Evolutionary conservation across 192 early-diverging fungal species (phyloP).

Genomic region (Dissophora globulifera): DNA sequence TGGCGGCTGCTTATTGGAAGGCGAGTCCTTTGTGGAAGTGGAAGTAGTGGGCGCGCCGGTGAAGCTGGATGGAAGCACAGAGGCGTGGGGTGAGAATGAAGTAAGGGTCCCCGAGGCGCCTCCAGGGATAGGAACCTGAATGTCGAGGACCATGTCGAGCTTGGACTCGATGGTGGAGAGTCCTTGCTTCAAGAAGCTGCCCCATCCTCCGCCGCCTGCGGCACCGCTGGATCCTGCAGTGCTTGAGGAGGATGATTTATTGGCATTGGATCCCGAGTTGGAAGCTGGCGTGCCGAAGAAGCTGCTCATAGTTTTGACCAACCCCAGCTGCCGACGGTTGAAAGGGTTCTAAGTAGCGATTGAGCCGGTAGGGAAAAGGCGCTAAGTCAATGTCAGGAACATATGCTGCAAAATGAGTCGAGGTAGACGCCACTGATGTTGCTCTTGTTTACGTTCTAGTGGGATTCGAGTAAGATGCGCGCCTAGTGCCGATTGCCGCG

Average conservation of each 20-base stretch:
- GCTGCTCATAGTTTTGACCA: slow-evolving; percentile 37
- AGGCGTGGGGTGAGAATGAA: slow-evolving; percentile 31
- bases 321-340: too few species aligned
- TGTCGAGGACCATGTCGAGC: slow-evolving; percentile 79
- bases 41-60: slow-evolving; percentile 1
- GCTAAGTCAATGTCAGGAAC: too few species aligned
- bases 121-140: slow-evolving; percentile 56
- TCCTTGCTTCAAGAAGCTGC: slow-evolving; percentile 77
- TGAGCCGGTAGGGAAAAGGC: too few species aligned
- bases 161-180: slow-evolving; percentile 79
- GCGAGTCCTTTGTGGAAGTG: slow-evolving; percentile 7
- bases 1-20: not conserved
- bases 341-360: too few species aligned
- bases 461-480: too few species aligned
- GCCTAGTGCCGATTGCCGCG: too few species aligned
- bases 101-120: slow-evolving; percentile 23
- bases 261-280: slow-evolving; percentile 24
- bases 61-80: slow-evolving; percentile 17
- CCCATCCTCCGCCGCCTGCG: slow-evolving; percentile 56
- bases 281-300: slow-evolving; percentile 32
- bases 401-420: too few species aligned
- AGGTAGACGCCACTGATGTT: too few species aligned
- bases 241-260: slow-evolving; percentile 17
- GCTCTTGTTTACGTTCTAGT: too few species aligned
- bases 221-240: not conserved